Conservation (phyloP, 2,329 filamentous ascomycete species). For the Pestalotiopsis fici region DNA sequence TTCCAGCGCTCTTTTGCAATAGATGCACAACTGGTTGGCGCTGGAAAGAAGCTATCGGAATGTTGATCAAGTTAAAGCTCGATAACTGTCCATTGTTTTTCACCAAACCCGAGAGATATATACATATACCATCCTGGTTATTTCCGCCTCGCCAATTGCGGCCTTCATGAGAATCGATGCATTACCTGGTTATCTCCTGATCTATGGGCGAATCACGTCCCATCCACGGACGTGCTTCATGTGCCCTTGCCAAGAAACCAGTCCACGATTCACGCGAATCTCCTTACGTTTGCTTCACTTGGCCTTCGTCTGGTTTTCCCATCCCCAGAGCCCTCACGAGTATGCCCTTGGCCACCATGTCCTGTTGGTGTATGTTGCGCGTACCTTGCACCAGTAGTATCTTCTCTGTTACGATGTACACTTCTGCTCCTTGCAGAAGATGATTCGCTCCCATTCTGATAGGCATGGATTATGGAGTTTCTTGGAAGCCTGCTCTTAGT, state of each 20-base stretch:
- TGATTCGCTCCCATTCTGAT: not conserved
- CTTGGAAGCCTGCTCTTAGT: slow-evolving; percentile 11
- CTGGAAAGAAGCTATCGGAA: not conserved
- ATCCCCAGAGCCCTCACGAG: slow-evolving; percentile 5
- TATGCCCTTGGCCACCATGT: slow-evolving; percentile 2
- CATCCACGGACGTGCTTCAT: not conserved
- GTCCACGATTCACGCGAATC: slow-evolving; percentile 2
- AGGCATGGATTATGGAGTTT: slow-evolving; percentile 2
- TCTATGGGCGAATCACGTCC: not conserved
- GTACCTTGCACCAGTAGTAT: slow-evolving; percentile 7
- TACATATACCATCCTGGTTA: not conserved
- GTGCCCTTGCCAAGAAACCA: not conserved
- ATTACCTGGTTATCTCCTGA: not conserved
- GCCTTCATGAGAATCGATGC: not conserved
- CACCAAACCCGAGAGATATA: not conserved
- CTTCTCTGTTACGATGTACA: slow-evolving; percentile 13
- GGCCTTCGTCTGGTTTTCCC: slow-evolving; percentile 9
- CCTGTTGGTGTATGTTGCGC: not conserved
- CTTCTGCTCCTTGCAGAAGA: slow-evolving; percentile 2
- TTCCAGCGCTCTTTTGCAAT: not conserved
- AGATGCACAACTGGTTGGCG: not conserved
- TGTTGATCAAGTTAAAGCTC: not conserved
- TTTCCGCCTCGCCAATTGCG: not conserved
- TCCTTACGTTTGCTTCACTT: slow-evolving; percentile 9
- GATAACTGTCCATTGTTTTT: not conserved